A percentile compares a stretch with the other conserved stretches of the same genome.
phyloP scores from a whole-genome alignment of 805 yeast genomes.

The Ogataea paraovalis region DNA sequence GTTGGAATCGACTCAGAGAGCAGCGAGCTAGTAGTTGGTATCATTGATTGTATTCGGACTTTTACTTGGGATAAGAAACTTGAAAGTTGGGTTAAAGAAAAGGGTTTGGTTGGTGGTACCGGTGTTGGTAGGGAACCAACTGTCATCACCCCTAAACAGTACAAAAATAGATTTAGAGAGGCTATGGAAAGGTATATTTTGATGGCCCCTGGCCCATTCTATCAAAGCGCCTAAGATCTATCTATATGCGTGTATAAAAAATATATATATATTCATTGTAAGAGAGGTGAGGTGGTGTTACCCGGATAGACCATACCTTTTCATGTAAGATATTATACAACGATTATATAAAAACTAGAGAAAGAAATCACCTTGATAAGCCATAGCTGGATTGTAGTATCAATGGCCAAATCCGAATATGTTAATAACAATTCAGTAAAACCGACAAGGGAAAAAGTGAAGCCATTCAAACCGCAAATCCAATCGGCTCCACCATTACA shows the following conservation, averaged over 20 bases:
- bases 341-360: too few species aligned
- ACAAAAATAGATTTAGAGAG: constrained; percentile 88
- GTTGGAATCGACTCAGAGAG: constrained; percentile 79
- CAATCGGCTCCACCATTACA: too few species aligned
- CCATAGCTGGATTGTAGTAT: too few species aligned
- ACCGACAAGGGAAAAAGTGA: too few species aligned
- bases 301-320: too few species aligned
- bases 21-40: constrained; percentile 81
- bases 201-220: constrained; percentile 76
- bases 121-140: constrained; percentile 92
- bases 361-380: too few species aligned
- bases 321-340: too few species aligned
- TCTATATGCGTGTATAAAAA: neutral
- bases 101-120: constrained; percentile 74
- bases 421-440: too few species aligned
- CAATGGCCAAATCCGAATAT: too few species aligned
- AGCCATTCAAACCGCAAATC: too few species aligned
- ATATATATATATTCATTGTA: neutral
- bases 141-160: constrained; percentile 94
- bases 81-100: constrained; percentile 98
- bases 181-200: constrained; percentile 95
- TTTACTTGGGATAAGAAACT: constrained; percentile 98
- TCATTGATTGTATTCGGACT: constrained; percentile 89
- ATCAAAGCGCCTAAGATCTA: constrained; percentile 8
- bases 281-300: too few species aligned